Conservation (phyloP, 371 early-diverging fungal species). For the Zopfochytrium polystomum region DNA sequence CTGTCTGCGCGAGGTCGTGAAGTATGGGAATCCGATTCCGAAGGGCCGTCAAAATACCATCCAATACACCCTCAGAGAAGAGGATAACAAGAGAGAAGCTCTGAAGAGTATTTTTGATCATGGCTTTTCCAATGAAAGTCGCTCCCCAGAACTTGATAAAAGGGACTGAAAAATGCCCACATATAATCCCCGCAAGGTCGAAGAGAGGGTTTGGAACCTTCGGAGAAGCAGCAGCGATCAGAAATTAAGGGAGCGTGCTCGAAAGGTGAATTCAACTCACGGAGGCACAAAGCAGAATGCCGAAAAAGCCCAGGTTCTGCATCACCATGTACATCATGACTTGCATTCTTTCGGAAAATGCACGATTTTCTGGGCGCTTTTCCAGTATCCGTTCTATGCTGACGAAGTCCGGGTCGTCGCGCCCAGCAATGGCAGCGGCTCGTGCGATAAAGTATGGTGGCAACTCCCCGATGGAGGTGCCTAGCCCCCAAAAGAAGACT, state of each 20-base stretch:
- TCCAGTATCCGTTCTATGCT: slow-evolving; percentile 55
- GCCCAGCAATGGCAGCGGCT: slow-evolving; percentile 72
- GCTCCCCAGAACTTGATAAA: slow-evolving; percentile 92
- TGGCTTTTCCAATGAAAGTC: slow-evolving; percentile 86
- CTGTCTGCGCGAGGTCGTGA: slow-evolving; percentile 31
- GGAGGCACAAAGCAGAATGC: slow-evolving; percentile 86
- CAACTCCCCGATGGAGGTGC: slow-evolving; percentile 90
- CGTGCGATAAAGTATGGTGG: slow-evolving; percentile 93
- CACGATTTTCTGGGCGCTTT: slow-evolving; percentile 44
- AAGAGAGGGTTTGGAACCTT: slow-evolving; percentile 94
- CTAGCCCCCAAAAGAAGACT: slow-evolving; percentile 84
- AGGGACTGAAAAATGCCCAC: slow-evolving; percentile 84
- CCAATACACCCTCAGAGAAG: slow-evolving; percentile 68
- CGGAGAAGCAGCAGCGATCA: not conserved
- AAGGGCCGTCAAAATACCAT: slow-evolving; percentile 49
- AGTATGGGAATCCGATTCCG: slow-evolving; percentile 47
- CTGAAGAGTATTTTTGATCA: slow-evolving; percentile 81
- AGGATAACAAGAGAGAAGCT: slow-evolving; percentile 44
- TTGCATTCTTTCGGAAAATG: slow-evolving; percentile 56
- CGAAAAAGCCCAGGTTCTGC: slow-evolving; percentile 75
- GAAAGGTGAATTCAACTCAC: slow-evolving; percentile 36
- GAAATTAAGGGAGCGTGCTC: not conserved
- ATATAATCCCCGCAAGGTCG: slow-evolving; percentile 90
- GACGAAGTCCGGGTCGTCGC: slow-evolving; percentile 59
- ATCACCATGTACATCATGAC: slow-evolving; percentile 63